These are phyloP conservation scores for Silybum marianum DNA, from an alignment of 129 eudicot genomes.

Conservation along the genomic window DNA sequence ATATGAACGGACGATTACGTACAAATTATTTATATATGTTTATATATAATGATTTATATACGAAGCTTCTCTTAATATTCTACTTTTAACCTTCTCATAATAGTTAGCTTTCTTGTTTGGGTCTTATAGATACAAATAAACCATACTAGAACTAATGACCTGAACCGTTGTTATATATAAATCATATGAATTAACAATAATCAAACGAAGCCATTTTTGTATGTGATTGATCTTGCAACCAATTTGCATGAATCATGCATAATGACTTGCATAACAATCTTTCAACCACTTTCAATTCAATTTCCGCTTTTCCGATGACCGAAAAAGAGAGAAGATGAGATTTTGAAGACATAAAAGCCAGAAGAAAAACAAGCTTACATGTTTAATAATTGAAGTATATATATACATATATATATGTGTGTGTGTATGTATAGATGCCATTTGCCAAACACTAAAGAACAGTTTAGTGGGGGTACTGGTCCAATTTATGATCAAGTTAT, in stretches of 20 bases:
- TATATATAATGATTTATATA: neutral
- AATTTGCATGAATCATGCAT: constrained; percentile 34
- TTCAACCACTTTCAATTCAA: constrained; percentile 24
- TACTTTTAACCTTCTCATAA: no score
- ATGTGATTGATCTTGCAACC: constrained; percentile 23
- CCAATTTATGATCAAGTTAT: constrained; percentile 17
- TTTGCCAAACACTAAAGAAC: constrained; percentile 25
- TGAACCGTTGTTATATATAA: neutral
- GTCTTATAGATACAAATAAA: no score
- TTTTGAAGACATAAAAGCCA: neutral
- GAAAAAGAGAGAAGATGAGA: neutral
- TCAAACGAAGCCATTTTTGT: constrained; percentile 23
- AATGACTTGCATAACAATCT: constrained; percentile 29
- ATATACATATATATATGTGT: neutral
- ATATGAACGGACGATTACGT: neutral
- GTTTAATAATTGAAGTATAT: constrained; percentile 6
- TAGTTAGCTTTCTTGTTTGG: neutral
- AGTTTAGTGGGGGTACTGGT: constrained; percentile 25
- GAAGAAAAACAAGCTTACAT: neutral
- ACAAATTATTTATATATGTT: neutral
- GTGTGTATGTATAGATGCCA: neutral
- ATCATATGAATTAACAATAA: neutral
- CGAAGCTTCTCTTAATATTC: no score
- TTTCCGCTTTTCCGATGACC: neutral
- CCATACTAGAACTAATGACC: neutral